Conservation (phyloP, 129 eudicot genomes). For the Flaveria bidentis region DNA sequence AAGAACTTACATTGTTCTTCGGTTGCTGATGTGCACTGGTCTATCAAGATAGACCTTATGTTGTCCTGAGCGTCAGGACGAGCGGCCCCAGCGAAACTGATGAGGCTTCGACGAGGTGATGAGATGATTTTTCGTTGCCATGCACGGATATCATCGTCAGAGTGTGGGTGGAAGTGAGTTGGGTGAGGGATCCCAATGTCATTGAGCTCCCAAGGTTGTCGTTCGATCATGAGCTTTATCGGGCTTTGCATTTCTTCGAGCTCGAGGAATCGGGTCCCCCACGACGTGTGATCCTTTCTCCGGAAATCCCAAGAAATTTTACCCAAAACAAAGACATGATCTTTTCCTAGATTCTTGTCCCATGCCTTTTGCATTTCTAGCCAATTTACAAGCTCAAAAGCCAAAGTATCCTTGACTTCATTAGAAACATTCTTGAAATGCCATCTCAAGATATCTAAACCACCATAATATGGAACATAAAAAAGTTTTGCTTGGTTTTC, state of each 20-base stretch:
- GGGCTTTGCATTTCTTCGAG: constrained; percentile 75
- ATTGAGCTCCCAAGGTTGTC: constrained; percentile 83
- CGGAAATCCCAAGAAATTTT: constrained; percentile 87
- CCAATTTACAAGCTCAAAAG: constrained; percentile 64
- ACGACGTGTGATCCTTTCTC: constrained; percentile 42
- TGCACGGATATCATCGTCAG: constrained; percentile 59
- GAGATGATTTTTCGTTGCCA: constrained; percentile 69
- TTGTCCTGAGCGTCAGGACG: constrained; percentile 55
- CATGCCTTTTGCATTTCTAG: constrained; percentile 59
- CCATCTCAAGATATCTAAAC: constrained; percentile 80
- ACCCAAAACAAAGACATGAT: constrained; percentile 81
- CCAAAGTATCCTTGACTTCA: constrained; percentile 62
- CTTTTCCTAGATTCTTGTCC: constrained; percentile 61
- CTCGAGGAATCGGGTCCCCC: constrained; percentile 75
- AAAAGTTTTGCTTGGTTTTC: constrained; percentile 65
- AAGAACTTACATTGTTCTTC: constrained; percentile 48
- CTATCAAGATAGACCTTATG: constrained; percentile 62
- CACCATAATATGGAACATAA: constrained; percentile 85
- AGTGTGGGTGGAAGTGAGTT: constrained; percentile 75
- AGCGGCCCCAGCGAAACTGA: constrained; percentile 70
- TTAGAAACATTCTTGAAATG: constrained; percentile 70
- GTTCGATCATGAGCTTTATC: constrained; percentile 71
- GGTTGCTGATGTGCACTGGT: constrained; percentile 53
- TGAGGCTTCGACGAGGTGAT: constrained; percentile 44
- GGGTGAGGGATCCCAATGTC: constrained; percentile 92